These are phyloP conservation scores for Plasmodium reichenowi DNA, from an alignment of 169 alveolate species.

Conservation along the genomic window DNA sequence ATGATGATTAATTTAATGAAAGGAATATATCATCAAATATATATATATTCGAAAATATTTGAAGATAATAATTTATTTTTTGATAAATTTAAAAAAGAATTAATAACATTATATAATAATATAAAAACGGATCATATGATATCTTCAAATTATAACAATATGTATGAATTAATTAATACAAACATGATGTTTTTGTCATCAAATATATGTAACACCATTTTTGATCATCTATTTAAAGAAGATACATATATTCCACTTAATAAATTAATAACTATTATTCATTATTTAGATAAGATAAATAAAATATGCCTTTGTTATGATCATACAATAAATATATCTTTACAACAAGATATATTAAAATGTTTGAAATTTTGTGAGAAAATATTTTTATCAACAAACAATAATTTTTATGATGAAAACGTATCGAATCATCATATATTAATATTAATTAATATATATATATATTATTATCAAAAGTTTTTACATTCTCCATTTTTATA, in stretches of 20 bases:
- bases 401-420: neutral
- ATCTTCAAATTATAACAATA: neutral
- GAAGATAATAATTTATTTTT: neutral
- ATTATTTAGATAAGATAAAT: constrained; percentile 27
- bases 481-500: neutral
- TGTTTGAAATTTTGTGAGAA: neutral
- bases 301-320: constrained; percentile 14
- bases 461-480: neutral
- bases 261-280: constrained; percentile 25
- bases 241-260: neutral
- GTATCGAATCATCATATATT: constrained; percentile 7
- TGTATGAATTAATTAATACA: neutral
- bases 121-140: neutral
- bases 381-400: neutral
- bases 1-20: constrained; percentile 36
- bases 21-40: constrained; percentile 24
- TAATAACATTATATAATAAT: neutral
- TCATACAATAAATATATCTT: neutral
- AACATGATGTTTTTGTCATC: no score
- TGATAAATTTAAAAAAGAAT: neutral
- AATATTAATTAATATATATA: constrained; percentile 25
- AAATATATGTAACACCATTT: no score
- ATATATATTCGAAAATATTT: neutral
- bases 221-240: neutral
- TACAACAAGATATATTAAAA: constrained; percentile 1